phyloP scores from a whole-genome alignment of 2,329 filamentous ascomycete species.

The Aureobasidium uvarum region DNA sequence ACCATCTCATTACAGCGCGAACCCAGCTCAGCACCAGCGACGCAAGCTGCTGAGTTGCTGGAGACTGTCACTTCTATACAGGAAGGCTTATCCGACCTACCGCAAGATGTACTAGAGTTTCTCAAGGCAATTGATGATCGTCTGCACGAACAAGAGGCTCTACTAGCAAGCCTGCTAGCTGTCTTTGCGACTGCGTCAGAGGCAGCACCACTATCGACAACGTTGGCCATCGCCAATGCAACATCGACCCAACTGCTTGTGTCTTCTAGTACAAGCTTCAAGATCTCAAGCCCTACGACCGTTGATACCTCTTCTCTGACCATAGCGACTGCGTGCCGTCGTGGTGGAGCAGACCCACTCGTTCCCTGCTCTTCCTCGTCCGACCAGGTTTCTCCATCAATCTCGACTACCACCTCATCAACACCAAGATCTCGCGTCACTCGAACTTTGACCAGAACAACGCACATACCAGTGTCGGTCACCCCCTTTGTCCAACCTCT shows the following conservation, averaged over 20 bases:
- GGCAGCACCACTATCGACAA: background rate
- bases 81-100: constrained; percentile 8
- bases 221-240: background rate
- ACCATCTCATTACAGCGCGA: background rate
- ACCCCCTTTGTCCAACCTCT: background rate
- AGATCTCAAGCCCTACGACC: background rate
- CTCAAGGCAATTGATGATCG: constrained; percentile 12
- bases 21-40: background rate
- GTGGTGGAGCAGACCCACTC: constrained; percentile 1
- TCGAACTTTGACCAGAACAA: constrained; percentile 10
- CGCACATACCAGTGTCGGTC: background rate
- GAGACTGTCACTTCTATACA: constrained; percentile 6
- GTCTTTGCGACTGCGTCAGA: constrained; percentile 1
- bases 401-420: background rate
- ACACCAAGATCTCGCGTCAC: constrained; percentile 1
- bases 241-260: background rate
- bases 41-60: constrained; percentile 4
- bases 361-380: background rate
- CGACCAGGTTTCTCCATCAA: background rate
- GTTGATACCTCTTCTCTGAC: background rate
- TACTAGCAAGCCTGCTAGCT: constrained; percentile 20
- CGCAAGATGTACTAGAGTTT: constrained; percentile 12
- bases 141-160: constrained; percentile 6
- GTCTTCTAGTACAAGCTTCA: background rate
- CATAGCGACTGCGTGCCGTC: background rate